Evolutionary conservation across 441 rosid genomes (phyloP).

Genomic region (Dalechampia spathulata): DNA sequence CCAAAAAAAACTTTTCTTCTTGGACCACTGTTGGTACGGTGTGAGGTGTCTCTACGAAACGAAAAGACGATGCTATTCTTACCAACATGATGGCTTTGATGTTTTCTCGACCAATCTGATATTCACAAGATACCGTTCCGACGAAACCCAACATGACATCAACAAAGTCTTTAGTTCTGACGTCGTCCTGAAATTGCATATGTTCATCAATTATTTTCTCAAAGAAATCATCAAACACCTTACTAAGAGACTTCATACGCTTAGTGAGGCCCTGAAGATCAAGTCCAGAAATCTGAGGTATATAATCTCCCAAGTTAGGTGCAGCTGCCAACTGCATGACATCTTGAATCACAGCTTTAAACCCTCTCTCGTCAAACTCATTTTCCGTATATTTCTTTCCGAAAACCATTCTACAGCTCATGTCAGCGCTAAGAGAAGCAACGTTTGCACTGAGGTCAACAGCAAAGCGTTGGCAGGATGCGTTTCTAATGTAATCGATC

Average conservation of each 20-base stretch:
- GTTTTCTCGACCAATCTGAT: conserved; percentile 19
- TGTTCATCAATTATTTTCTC: conserved; percentile 39
- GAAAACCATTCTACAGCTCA: conserved; percentile 41
- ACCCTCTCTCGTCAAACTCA: conserved; percentile 32
- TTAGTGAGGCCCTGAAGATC: conserved; percentile 38
- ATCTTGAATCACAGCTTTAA: conserved; percentile 28
- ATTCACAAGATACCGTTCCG: conserved; percentile 26
- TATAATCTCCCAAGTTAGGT: conserved; percentile 33
- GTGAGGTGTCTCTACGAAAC: no score
- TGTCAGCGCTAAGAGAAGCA: conserved; percentile 19
- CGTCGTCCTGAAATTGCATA: conserved; percentile 18
- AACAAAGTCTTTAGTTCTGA: conserved; percentile 29
- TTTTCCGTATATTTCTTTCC: conserved; percentile 34
- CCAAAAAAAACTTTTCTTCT: no score
- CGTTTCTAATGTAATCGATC: conserved; percentile 16
- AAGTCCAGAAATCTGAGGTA: conserved; percentile 27
- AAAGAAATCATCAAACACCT: conserved; percentile 28
- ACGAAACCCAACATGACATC: conserved; percentile 33
- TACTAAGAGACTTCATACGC: conserved; percentile 25
- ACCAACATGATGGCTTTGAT: conserved; percentile 39
- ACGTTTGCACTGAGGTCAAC: conserved; percentile 32
- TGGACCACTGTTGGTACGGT: no score
- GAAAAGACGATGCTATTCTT: no score
- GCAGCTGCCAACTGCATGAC: conserved; percentile 14
- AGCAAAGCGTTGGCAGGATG: background rate